These are phyloP conservation scores for Daldinia grandis DNA, from an alignment of 495 filamentous ascomycete genomes.

Conservation along the genomic window DNA sequence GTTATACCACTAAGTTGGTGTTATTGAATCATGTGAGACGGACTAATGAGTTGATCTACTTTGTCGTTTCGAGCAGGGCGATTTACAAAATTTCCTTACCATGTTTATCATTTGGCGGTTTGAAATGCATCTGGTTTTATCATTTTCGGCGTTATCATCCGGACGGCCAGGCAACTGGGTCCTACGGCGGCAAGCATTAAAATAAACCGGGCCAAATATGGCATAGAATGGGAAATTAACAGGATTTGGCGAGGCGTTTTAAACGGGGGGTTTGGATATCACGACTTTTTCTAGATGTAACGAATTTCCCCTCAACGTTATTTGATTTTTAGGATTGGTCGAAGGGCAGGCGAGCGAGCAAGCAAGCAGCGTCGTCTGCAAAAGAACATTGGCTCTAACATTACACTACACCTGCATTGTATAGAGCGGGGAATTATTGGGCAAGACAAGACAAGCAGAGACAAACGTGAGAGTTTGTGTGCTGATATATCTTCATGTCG, in stretches of 20 bases:
- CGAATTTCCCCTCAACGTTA: conserved; percentile 36
- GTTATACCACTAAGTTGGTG: neutral
- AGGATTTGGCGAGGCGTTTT: conserved; percentile 41
- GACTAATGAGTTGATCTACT: conserved; percentile 25
- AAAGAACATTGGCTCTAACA: conserved; percentile 7
- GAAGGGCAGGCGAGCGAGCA: neutral
- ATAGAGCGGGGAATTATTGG: conserved; percentile 22
- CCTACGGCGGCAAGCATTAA: conserved; percentile 38
- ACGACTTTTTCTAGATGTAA: conserved; percentile 24
- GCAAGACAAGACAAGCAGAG: conserved; percentile 4
- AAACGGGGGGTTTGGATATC: conserved; percentile 14
- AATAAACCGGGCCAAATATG: conserved; percentile 31
- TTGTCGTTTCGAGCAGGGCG: neutral
- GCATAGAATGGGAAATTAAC: conserved; percentile 35
- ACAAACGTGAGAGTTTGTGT: neutral
- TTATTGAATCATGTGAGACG: conserved; percentile 8
- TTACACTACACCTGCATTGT: conserved; percentile 21
- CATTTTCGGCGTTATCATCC: conserved; percentile 36
- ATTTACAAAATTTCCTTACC: conserved; percentile 10
- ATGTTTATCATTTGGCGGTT: conserved; percentile 12
- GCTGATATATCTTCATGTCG: conserved; percentile 10
- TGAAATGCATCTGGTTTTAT: conserved; percentile 22
- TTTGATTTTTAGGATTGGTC: neutral
- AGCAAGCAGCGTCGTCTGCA: neutral
- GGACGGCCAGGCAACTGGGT: conserved; percentile 37